Evolutionary conservation across 768 basidiomycete genomes (phyloP).

Genomic region (Leccinum rimulosum): DNA sequence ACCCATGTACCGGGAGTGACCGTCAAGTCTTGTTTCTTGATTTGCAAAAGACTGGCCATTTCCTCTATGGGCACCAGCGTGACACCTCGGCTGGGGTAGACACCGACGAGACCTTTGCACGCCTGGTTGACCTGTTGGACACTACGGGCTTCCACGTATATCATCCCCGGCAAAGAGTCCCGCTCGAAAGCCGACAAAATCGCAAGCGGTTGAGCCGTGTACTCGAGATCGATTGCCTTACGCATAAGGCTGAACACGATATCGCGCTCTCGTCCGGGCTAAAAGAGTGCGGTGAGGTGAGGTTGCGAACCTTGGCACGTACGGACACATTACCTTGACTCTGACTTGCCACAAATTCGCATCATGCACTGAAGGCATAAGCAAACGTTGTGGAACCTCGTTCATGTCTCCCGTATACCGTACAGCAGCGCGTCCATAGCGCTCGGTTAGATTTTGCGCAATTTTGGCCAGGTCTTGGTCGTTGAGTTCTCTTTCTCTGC

Average conservation of each 20-base stretch:
- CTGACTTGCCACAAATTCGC: slow-evolving; percentile 94
- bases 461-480: slow-evolving; percentile 82
- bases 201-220: slow-evolving; percentile 70
- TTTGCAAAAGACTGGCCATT: slow-evolving; percentile 94
- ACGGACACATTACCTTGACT: slow-evolving; percentile 64
- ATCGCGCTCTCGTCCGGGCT: slow-evolving; percentile 92
- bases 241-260: slow-evolving; percentile 94
- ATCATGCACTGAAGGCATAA: slow-evolving; percentile 97
- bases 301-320: background rate
- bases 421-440: slow-evolving; percentile 67
- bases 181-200: slow-evolving; percentile 95
- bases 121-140: slow-evolving; percentile 84
- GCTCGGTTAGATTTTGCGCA: slow-evolving; percentile 74
- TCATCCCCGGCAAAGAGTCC: slow-evolving; percentile 91
- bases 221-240: slow-evolving; percentile 85
- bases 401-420: slow-evolving; percentile 92
- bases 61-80: slow-evolving; percentile 92
- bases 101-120: slow-evolving; percentile 86
- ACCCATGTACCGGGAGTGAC: slow-evolving; percentile 92
- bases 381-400: slow-evolving; percentile 84
- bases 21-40: slow-evolving; percentile 89
- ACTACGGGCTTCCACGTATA: slow-evolving; percentile 93
- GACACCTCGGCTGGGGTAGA: slow-evolving; percentile 81
- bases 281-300: slow-evolving; percentile 6
- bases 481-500: slow-evolving; percentile 69